Base-by-base conservation (phyloP, 2,329 filamentous ascomycete genomes). In the Dactylellina leptospora region DNA sequence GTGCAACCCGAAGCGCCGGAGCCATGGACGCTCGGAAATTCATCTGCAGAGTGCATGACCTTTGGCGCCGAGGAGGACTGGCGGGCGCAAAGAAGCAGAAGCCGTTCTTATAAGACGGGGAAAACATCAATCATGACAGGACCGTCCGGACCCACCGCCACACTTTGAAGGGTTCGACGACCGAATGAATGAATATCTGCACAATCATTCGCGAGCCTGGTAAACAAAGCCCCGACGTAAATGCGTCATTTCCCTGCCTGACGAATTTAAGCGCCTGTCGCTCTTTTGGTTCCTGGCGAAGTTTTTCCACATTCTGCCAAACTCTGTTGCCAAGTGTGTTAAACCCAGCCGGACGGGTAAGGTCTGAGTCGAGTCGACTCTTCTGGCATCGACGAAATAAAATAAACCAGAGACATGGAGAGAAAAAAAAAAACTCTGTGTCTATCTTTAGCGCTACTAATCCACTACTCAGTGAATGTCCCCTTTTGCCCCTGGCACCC, bases 321-420 rank as follows among this genome's bases (percentile, higher is more conserved):
- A 64, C 38, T 64, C 30, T 42, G 18, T 42, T 48, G 54, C 61
- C 61, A 48, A 66, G 61, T 66, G 51, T 50, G 51, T 56, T 51
- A 44, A 66, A 58, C 61, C 61, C 61, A 66, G 61, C 51, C 61
- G 51, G 61, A 58, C 61, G 61, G 61, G 61, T 66, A 66, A 55
- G 61, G 53, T 54, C 54, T 47, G 50, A 66, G 20, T 63, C 38
- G 22, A 62, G 28, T n/a, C n/a, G n/a, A n/a, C n/a, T n/a, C 30
- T 25, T 54, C 47, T 47, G 53, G 58, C 51, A 30, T 47, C 28
- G 50, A 48, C 13, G 25, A 38, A 50, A 42, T 10, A 9, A 55
- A 40, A 40, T n/a, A 40, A 40, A 33, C 5, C 5, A 6, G 11
- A 6, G 11, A 2, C 3, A 40, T 40, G 13, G 33, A 53, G 51